A percentile compares a stretch with the other conserved stretches of the same genome.
phyloP scores from a whole-genome alignment of 495 filamentous ascomycete species.

The Penicillium coffeae region DNA sequence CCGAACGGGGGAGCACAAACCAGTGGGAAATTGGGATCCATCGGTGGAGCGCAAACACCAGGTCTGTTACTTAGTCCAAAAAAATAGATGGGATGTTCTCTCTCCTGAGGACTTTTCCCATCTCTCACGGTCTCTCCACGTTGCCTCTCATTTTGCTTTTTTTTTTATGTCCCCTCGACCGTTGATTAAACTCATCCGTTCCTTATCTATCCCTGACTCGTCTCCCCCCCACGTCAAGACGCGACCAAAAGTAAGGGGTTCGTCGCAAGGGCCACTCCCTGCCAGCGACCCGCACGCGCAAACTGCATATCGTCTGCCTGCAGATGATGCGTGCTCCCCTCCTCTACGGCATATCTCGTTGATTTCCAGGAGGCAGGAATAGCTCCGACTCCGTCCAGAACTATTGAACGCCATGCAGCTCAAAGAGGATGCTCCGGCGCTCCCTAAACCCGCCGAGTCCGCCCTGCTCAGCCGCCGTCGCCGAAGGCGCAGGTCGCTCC shows the following conservation, averaged over 20 bases:
- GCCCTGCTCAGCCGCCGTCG: slow-evolving; percentile 34
- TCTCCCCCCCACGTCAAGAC: neutral
- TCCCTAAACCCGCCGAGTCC: slow-evolving; percentile 23
- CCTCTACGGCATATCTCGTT: slow-evolving; percentile 15
- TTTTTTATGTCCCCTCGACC: neutral
- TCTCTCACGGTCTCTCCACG: neutral
- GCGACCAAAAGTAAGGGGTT: neutral
- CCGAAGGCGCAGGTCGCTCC: slow-evolving; percentile 37
- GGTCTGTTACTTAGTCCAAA: neutral
- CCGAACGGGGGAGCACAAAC: slow-evolving; percentile 11
- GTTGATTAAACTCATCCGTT: neutral
- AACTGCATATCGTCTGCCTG: slow-evolving; percentile 3
- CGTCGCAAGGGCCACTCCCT: slow-evolving; percentile 1
- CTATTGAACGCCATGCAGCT: slow-evolving; percentile 39
- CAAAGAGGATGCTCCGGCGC: slow-evolving; percentile 21
- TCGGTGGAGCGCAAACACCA: slow-evolving; percentile 22
- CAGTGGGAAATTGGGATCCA: slow-evolving; percentile 23
- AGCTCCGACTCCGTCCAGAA: slow-evolving; percentile 7
- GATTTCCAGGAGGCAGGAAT: slow-evolving; percentile 5
- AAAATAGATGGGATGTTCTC: neutral
- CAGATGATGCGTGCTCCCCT: slow-evolving; percentile 21
- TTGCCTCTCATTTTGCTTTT: too few relatives aligned
- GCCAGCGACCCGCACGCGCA: neutral
- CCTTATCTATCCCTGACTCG: slow-evolving; percentile 4
- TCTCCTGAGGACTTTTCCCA: neutral